Evolutionary conservation across 2,329 filamentous ascomycete species (phyloP).

Genomic region (Trichoderma guizhouense): DNA sequence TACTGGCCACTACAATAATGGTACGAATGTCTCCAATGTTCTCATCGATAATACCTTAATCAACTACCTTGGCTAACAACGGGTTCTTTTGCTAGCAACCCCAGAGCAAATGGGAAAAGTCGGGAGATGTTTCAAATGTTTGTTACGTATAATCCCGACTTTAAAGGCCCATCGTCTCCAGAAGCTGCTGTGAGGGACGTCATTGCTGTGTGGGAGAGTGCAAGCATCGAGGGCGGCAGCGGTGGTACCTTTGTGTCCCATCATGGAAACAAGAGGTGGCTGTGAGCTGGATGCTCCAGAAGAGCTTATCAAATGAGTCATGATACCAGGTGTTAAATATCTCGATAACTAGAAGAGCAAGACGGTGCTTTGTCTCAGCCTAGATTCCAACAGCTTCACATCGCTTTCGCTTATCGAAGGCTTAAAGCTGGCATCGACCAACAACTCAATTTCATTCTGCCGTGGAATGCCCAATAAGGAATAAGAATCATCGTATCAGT

Average conservation of each 20-base stretch:
- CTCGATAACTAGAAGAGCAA: background rate
- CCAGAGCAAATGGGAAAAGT: background rate
- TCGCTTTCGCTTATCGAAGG: background rate
- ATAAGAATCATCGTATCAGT: too few relatives aligned
- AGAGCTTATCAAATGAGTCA: background rate
- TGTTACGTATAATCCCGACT: background rate
- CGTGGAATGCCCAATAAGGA: background rate
- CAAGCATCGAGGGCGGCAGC: background rate
- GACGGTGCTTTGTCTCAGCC: background rate
- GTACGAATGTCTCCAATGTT: background rate
- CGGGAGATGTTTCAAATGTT: background rate
- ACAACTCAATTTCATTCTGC: background rate
- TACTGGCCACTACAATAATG: background rate
- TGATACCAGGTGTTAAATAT: accelerated
- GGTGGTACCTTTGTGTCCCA: background rate
- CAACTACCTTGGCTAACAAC: background rate
- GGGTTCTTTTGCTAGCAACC: background rate
- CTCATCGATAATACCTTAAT: too few relatives aligned
- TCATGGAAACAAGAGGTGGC: background rate
- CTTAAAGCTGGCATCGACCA: background rate
- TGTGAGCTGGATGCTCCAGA: background rate
- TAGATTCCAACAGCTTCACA: background rate
- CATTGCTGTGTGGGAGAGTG: background rate
- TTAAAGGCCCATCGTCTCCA: background rate
- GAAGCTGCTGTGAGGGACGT: background rate